A percentile compares a stretch with the other conserved stretches of the same genome.
phyloP scores from a whole-genome alignment of 2,329 filamentous ascomycete species.

The Diaporthe sp. region DNA sequence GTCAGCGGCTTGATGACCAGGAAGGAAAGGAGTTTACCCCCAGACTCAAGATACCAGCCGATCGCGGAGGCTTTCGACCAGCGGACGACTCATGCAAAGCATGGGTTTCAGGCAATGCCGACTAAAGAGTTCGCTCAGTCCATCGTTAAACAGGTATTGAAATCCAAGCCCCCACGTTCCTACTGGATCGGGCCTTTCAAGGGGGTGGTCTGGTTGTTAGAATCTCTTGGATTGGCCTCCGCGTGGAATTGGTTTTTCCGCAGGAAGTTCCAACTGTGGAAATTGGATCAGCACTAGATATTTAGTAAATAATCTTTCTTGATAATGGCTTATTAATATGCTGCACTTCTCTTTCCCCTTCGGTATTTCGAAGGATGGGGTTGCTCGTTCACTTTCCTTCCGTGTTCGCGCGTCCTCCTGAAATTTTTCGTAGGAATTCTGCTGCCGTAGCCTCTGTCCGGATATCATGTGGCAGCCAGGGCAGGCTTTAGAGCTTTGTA shows the following conservation, averaged over 20 bases:
- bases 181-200: slow-evolving; percentile 12
- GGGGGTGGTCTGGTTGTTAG: not conserved
- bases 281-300: not conserved
- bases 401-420: too few species aligned
- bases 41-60: slow-evolving; percentile 1
- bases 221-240: not conserved
- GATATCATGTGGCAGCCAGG: too few species aligned
- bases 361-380: too few species aligned
- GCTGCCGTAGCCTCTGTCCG: too few species aligned
- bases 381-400: too few species aligned
- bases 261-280: not conserved
- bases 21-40: not conserved
- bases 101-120: not conserved
- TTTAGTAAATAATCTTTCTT: not conserved
- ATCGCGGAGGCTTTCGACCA: not conserved
- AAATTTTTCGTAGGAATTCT: too few species aligned
- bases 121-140: slow-evolving; percentile 7
- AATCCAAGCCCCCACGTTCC: slow-evolving; percentile 2
- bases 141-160: slow-evolving; percentile 2
- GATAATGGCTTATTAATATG: not conserved
- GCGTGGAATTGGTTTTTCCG: slow-evolving; percentile 12
- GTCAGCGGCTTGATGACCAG: slow-evolving; percentile 11
- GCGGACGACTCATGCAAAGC: slow-evolving; percentile 3
- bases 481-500: too few species aligned
- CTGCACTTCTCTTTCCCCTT: too few species aligned